Evolutionary conservation across 768 basidiomycete species (phyloP).

Genomic region (Tephrocybe sp.): DNA sequence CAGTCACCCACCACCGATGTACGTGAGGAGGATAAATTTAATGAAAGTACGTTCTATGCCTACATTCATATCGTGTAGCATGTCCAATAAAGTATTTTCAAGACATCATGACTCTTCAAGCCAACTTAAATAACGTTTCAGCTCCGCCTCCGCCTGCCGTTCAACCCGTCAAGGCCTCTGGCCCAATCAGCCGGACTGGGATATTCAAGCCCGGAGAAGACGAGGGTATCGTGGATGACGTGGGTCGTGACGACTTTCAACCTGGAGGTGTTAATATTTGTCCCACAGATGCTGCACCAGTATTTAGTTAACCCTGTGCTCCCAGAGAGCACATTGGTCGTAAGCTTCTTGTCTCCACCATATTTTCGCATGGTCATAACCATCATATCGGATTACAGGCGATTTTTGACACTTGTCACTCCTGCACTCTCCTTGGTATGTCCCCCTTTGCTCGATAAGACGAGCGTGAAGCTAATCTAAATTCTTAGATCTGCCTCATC

Average conservation of each 20-base stretch:
- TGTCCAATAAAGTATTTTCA: too few species aligned
- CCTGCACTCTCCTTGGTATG: too few species aligned
- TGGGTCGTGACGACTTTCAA: not conserved
- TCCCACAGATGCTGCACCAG: not conserved
- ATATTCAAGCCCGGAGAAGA: too few species aligned
- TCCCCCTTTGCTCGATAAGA: not conserved
- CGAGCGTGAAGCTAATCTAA: too few species aligned
- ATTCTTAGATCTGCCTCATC: conserved; percentile 7
- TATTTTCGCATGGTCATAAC: too few species aligned
- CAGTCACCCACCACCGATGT: not conserved
- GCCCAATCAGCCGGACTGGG: too few species aligned
- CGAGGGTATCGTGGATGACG: conserved; percentile 5
- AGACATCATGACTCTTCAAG: too few species aligned
- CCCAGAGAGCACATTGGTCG: not conserved
- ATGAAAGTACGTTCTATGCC: not conserved
- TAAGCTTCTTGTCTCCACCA: not conserved
- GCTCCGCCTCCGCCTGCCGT: too few species aligned
- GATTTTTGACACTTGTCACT: conserved; percentile 6
- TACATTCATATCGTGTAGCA: too few species aligned
- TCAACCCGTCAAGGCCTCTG: too few species aligned
- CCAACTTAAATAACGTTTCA: too few species aligned
- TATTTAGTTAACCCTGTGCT: not conserved
- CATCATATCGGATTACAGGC: not conserved
- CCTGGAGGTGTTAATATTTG: not conserved
- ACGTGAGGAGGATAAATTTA: not conserved